Percentiles rank a stretch among this genome's conserved stretches.
phyloP scores from a whole-genome alignment of 805 yeast species.

The Nakazawaea ishiwadae region DNA sequence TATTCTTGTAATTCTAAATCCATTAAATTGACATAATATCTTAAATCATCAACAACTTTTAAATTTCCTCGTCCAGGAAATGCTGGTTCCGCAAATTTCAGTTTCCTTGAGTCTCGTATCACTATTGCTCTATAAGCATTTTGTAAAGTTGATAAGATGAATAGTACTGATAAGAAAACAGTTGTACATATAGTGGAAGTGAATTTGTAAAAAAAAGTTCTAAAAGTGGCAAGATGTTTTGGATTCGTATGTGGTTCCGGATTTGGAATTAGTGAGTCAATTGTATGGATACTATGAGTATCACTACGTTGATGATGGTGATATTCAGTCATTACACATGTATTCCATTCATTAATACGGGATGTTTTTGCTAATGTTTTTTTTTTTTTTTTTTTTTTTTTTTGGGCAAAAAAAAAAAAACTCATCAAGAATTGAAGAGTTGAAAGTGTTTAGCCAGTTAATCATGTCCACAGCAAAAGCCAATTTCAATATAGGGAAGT shows the following conservation, averaged over 20 bases:
- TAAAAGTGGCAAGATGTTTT: not conserved
- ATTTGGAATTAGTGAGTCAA: slow-evolving; percentile 10
- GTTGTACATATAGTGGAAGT: slow-evolving; percentile 10
- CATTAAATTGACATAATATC: slow-evolving; percentile 62
- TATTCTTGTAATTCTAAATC: slow-evolving; percentile 57
- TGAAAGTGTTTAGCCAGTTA: no score
- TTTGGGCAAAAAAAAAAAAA: no score
- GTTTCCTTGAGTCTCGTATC: no score
- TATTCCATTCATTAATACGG: not conserved
- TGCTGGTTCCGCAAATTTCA: no score
- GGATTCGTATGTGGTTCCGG: slow-evolving; percentile 11
- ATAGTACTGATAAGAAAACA: slow-evolving; percentile 1
- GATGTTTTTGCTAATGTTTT: no score
- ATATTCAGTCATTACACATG: not conserved
- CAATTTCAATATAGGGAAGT: not conserved
- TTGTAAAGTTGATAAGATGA: slow-evolving; percentile 6
- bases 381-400: not conserved
- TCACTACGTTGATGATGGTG: not conserved
- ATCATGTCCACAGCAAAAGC: no score
- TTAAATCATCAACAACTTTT: slow-evolving; percentile 41
- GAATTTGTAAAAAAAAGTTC: slow-evolving; percentile 8
- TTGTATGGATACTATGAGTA: slow-evolving; percentile 5
- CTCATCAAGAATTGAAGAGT: no score
- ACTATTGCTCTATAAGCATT: no score
- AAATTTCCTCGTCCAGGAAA: slow-evolving; percentile 4